Evolutionary conservation across 2,329 filamentous ascomycete species (phyloP), one percentile per base, ranked within the genome.

Genomic region (Tolypocladium endophyticum): DNA sequence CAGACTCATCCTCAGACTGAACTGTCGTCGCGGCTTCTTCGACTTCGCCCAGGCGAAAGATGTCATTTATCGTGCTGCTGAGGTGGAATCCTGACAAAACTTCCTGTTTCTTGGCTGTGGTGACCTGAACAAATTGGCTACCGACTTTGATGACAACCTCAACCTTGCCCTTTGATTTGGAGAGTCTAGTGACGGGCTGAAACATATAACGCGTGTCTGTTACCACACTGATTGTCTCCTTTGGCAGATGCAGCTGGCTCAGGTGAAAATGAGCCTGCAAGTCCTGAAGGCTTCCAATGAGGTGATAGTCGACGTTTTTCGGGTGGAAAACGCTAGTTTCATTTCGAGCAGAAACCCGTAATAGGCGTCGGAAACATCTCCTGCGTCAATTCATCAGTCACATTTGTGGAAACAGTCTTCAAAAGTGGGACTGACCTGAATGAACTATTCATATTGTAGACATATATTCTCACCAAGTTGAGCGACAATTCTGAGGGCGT

Each of bases 381-480:
- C 73, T 74, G 43, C 1, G 33, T 39, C 25, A 14, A 25, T 8
- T n/a, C 7, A 59, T 28, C 2, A 57, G 58, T 30, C 23, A 9
- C 14, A 0, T 33, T 18, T 6, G 30, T 39, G 16, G 20, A n/a
- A 11, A 36, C 30, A 35, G 33, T 1, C 5, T 9, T 35, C 11
- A 14, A 23, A 6, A 20, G 50, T 12, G 3, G 20, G 4, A 54
- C 50, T 54, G 72, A 82, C 80, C 82, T 80, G 70, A 87, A 88
- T 14, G 84, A 81, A 66, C 83, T 87, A 66, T 89, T 89, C 85
- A 88, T 88, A 67, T 89, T 89, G 71, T 89, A 88, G 20, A 89
- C 78, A 64, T 88, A 89, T 47, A 87, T 78, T 43, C 85, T 78
- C 1, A 81, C 77, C 4, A 88, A 73, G 61, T 86, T 82, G 57